Conservation (phyloP, 1,139 yeast species). For the Lodderomyces metapsilosis region DNA sequence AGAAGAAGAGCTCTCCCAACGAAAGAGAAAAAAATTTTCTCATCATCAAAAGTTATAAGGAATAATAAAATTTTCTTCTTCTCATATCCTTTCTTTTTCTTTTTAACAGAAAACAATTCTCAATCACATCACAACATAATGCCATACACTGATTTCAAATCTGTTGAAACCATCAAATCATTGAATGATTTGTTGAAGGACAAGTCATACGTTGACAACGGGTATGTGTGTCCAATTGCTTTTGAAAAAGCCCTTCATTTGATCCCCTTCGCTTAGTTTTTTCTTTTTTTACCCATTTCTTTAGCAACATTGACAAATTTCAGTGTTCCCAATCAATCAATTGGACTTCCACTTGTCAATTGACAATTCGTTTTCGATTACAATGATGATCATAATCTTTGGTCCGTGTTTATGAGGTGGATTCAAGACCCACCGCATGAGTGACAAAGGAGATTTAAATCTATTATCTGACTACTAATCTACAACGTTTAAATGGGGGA, state of each 20-base stretch:
- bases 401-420: constrained; percentile 98
- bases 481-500: constrained; percentile 5
- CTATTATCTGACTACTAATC: constrained; percentile 30
- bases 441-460: constrained; percentile 65
- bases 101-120: not conserved
- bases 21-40: not conserved
- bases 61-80: too few species aligned
- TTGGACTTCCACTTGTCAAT: not conserved
- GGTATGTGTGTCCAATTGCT: constrained; percentile 59
- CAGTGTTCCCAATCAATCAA: constrained; percentile 1
- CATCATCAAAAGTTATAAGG: too few species aligned
- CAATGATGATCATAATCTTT: constrained; percentile 71
- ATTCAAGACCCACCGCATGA: constrained; percentile 91
- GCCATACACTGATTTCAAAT: constrained; percentile 80
- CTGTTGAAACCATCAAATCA: constrained; percentile 77
- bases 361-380: not conserved
- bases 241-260: not conserved
- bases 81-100: too few species aligned
- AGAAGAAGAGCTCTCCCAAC: not conserved
- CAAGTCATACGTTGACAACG: constrained; percentile 82
- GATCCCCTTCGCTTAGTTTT: not conserved
- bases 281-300: not conserved
- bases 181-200: constrained; percentile 87
- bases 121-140: constrained; percentile 23
- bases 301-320: not conserved